Evolutionary conservation across 2,329 filamentous ascomycete species (phyloP), one percentile per base, ranked within the genome.

Genomic region (Fusarium globosum): DNA sequence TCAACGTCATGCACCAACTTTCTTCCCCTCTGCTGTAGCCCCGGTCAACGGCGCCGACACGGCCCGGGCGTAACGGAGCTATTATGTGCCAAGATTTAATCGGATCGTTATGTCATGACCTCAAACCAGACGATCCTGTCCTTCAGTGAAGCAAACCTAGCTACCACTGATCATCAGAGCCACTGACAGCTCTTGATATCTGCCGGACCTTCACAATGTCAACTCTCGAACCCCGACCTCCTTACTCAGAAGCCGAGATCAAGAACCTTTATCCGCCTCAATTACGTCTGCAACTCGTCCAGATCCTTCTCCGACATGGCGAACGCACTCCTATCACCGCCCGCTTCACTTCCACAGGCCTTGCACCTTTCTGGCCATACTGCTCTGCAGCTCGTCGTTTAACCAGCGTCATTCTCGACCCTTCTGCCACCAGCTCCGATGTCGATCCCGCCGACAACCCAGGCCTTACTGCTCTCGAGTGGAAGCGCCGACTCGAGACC

Each of bases 281-380:
- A 49, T 87, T 99, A 67, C 89, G 96, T 81, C 90, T 99, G 41
- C 93, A 96, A 81, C 90, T 96, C 68, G 96, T 98, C 56, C 96
- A 99, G 85, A 88, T 98, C 77, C 89, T 95, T 71, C 88, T 95
- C 78, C 91, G 93, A 65, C 93, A 95, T 83, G 93, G 93, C 83
- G 90, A 92, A 85, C 92, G 96, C 65, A 96, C 92, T 13, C 96
- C 96, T 35, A 93, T 98, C 35, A 93, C 91, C 65, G 88, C 93
- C n/a, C 92, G 96, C 43, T 98, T 99, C 81, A 89, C 93, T 79
- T 96, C 96, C 84, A 89, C 89, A 53, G 90, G 90, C 16, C 86
- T 92, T n/a, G 81, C 84, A 48, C 80, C 87, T 56, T 91, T 91
- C 83, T 99, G 96, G 96, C 94, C 96, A 4, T 98, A 98, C 83